Percentiles rank a stretch among this genome's conserved stretches.
phyloP scores from a whole-genome alignment of 805 yeast species.

The Kurtzmaniella fragi region DNA sequence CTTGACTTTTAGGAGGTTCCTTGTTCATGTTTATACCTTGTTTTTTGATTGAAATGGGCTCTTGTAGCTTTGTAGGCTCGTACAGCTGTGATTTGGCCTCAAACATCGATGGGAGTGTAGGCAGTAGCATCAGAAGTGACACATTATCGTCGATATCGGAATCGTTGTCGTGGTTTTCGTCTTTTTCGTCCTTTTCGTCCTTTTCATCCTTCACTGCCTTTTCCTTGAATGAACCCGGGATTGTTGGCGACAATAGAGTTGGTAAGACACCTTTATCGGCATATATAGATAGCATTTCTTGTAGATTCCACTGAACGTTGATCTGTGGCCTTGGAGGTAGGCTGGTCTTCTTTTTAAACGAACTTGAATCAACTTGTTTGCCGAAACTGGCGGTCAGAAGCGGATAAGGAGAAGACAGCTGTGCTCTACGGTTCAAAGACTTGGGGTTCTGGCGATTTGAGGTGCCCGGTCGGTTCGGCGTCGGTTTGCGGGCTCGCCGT shows the following conservation, averaged over 20 bases:
- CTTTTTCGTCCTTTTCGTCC: constrained; percentile 1
- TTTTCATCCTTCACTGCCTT: constrained; percentile 4
- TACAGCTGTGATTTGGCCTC: constrained; percentile 5
- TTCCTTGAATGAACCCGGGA: constrained; percentile 17
- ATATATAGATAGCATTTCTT: constrained; percentile 32
- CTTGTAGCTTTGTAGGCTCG: background rate
- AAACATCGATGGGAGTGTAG: constrained; percentile 28
- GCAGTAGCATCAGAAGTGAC: constrained; percentile 27
- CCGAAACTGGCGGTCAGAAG: too few relatives aligned
- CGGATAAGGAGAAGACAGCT: constrained; percentile 14
- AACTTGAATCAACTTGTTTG: too few relatives aligned
- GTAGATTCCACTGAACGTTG: constrained; percentile 29
- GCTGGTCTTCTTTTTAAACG: too few relatives aligned
- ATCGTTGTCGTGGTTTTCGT: background rate
- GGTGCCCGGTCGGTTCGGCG: background rate
- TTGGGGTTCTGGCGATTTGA: background rate
- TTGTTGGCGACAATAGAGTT: constrained; percentile 34
- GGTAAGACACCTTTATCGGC: constrained; percentile 30
- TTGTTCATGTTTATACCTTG: too few relatives aligned
- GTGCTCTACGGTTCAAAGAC: constrained; percentile 8
- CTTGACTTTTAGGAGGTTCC: too few relatives aligned
- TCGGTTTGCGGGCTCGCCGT: constrained; percentile 1
- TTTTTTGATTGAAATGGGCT: too few relatives aligned
- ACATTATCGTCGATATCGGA: constrained; percentile 17
- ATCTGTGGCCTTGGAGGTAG: background rate